These are phyloP conservation scores for Tetrahymena thermophila DNA, from an alignment of 73 alveolate species.

Conservation along the genomic window DNA sequence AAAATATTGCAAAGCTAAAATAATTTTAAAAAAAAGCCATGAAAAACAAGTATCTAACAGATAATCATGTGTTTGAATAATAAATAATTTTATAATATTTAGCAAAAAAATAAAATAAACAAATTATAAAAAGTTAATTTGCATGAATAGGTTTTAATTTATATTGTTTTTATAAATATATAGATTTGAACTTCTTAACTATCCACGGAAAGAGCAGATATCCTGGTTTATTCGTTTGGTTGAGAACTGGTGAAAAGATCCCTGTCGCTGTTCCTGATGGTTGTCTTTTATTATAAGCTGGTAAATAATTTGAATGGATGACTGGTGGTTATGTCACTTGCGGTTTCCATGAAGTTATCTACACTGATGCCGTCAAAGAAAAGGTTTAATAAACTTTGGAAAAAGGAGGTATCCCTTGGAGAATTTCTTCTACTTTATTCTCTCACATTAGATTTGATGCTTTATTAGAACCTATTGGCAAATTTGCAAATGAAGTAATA, in stretches of 20 bases:
- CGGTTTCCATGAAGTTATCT: conserved; percentile 66
- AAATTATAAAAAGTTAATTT: not conserved
- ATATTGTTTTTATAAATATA: not conserved
- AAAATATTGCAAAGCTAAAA: no score
- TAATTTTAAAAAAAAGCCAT: no score
- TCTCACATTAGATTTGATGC: conserved; percentile 71
- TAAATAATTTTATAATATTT: no score
- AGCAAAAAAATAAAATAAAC: no score
- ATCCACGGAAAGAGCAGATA: conserved; percentile 73
- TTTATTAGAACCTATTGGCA: conserved; percentile 63
- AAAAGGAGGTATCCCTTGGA: conserved; percentile 60
- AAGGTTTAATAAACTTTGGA: conserved; percentile 14
- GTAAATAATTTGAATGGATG: conserved; percentile 53
- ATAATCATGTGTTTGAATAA: no score
- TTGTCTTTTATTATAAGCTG: conserved; percentile 53
- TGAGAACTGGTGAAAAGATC: conserved; percentile 62
- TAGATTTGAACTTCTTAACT: conserved; percentile 60
- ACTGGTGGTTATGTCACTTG: conserved; percentile 67
- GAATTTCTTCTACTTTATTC: conserved; percentile 81
- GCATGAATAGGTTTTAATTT: not conserved
- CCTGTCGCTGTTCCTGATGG: conserved; percentile 70
- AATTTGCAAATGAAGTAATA: conserved; percentile 37
- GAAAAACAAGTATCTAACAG: no score
- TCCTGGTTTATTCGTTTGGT: conserved; percentile 76
- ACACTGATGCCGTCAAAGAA: conserved; percentile 47